These are phyloP conservation scores for Talaromyces marneffei DNA, from an alignment of 2,329 filamentous ascomycete genomes.

Conservation along the genomic window DNA sequence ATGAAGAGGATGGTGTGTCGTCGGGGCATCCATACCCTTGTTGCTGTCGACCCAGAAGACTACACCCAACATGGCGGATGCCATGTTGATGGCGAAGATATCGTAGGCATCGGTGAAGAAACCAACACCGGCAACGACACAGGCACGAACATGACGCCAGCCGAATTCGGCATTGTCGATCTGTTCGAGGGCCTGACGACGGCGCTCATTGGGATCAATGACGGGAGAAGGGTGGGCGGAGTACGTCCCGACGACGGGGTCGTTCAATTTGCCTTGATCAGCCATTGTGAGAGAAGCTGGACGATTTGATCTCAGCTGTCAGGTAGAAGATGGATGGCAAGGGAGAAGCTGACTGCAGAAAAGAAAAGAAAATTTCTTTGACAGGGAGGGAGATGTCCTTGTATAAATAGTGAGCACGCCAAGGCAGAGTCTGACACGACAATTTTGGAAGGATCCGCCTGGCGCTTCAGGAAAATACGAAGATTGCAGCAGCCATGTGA, in stretches of 20 bases:
- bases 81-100: slow-evolving; percentile 70
- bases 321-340: background rate
- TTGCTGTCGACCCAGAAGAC: slow-evolving; percentile 59
- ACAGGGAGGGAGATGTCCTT: background rate
- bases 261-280: slow-evolving; percentile 2
- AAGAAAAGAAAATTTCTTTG: too few species aligned
- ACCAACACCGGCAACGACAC: slow-evolving; percentile 73
- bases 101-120: slow-evolving; percentile 87
- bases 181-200: slow-evolving; percentile 71
- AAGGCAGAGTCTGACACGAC: background rate
- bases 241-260: slow-evolving; percentile 4
- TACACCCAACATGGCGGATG: slow-evolving; percentile 70
- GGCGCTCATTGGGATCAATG: slow-evolving; percentile 68
- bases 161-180: slow-evolving; percentile 77
- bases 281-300: slow-evolving; percentile 6
- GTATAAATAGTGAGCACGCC: background rate
- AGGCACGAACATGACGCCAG: slow-evolving; percentile 76
- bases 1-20: background rate
- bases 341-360: background rate
- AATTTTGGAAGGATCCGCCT: background rate
- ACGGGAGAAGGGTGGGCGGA: slow-evolving; percentile 6
- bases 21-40: slow-evolving; percentile 31
- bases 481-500: background rate
- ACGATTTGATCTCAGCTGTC: background rate
- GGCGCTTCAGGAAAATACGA: background rate